Evolutionary conservation across 352 stramenopile species (phyloP).

Genomic region (Phytophthora pinifolia): DNA sequence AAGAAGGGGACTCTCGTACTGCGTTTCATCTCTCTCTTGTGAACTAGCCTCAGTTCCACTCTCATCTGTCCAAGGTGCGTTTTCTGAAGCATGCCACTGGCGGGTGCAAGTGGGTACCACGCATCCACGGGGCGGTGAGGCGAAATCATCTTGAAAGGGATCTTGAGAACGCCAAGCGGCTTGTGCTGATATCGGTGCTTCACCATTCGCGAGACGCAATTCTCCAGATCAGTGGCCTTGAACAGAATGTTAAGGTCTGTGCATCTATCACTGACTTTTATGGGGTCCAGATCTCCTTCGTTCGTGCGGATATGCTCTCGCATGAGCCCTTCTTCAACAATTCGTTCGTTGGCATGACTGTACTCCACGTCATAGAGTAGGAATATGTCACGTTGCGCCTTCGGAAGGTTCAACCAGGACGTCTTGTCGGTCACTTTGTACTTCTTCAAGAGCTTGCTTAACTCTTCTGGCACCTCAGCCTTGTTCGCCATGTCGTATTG

Average conservation of each 20-base stretch:
- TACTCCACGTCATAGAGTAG: slow-evolving; percentile 77
- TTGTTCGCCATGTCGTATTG: slow-evolving; percentile 44
- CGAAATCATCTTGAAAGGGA: slow-evolving; percentile 65
- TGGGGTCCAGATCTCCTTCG: slow-evolving; percentile 56
- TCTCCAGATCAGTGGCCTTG: slow-evolving; percentile 60
- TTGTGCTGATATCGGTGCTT: slow-evolving; percentile 43
- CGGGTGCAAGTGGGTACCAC: slow-evolving; percentile 64
- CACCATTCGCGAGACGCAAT: slow-evolving; percentile 63
- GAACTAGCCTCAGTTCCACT: slow-evolving; percentile 45
- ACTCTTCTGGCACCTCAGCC: slow-evolving; percentile 29
- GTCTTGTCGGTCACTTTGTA: slow-evolving; percentile 60
- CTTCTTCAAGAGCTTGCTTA: slow-evolving; percentile 38
- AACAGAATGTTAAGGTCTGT: slow-evolving; percentile 69
- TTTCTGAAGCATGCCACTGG: slow-evolving; percentile 72
- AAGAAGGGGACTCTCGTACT: slow-evolving; percentile 39
- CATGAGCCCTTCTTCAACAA: slow-evolving; percentile 62
- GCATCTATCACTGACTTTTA: slow-evolving; percentile 58
- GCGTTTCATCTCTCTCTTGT: slow-evolving; percentile 34
- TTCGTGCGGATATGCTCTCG: slow-evolving; percentile 56
- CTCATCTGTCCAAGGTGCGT: slow-evolving; percentile 56
- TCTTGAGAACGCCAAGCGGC: slow-evolving; percentile 60
- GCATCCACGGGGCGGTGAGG: slow-evolving; percentile 55
- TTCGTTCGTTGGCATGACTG: slow-evolving; percentile 51
- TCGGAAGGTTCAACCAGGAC: slow-evolving; percentile 51
- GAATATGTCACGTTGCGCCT: slow-evolving; percentile 55